Evolutionary conservation across 768 basidiomycete genomes (phyloP).

Genomic region (Amanita polypyramis): DNA sequence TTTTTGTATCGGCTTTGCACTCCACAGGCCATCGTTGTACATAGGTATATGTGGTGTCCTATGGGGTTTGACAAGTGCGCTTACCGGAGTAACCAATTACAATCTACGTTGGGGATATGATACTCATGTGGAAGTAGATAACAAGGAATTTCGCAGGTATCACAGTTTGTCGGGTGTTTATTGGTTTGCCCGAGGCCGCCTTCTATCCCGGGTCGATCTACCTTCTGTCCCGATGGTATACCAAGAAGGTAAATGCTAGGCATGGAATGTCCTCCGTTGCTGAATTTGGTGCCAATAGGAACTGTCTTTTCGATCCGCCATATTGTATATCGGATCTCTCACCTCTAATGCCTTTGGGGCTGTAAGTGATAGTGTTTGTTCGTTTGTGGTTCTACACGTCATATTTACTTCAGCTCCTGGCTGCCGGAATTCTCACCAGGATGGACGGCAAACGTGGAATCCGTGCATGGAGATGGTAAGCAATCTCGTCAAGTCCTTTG

Average conservation of each 20-base stretch:
- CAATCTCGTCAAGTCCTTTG: too few species aligned
- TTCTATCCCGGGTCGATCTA: conserved; percentile 54
- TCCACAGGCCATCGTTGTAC: conserved; percentile 45
- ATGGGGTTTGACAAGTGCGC: conserved; percentile 54
- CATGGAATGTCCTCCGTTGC: conserved; percentile 8
- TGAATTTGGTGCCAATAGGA: conserved; percentile 7
- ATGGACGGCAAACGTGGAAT: too few species aligned
- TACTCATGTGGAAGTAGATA: conserved; percentile 11
- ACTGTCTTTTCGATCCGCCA: conserved; percentile 48
- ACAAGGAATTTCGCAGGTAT: conserved; percentile 46
- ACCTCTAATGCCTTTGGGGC: conserved; percentile 61
- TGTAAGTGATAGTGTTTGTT: too few species aligned
- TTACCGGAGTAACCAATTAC: conserved; percentile 42
- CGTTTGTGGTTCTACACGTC: background rate
- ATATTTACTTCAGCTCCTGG: conserved; percentile 29
- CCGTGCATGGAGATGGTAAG: conserved; percentile 62
- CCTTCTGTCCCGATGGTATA: conserved; percentile 44
- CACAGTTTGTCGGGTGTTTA: conserved; percentile 45
- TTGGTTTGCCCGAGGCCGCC: conserved; percentile 56
- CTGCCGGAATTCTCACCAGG: conserved; percentile 54
- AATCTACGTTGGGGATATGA: background rate
- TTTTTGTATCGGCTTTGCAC: background rate
- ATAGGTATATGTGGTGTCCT: conserved; percentile 43
- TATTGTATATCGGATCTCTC: conserved; percentile 45
- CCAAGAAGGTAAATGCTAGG: conserved; percentile 32